phyloP scores from a whole-genome alignment of 495 filamentous ascomycete genomes.

The Hamigera avellanea region DNA sequence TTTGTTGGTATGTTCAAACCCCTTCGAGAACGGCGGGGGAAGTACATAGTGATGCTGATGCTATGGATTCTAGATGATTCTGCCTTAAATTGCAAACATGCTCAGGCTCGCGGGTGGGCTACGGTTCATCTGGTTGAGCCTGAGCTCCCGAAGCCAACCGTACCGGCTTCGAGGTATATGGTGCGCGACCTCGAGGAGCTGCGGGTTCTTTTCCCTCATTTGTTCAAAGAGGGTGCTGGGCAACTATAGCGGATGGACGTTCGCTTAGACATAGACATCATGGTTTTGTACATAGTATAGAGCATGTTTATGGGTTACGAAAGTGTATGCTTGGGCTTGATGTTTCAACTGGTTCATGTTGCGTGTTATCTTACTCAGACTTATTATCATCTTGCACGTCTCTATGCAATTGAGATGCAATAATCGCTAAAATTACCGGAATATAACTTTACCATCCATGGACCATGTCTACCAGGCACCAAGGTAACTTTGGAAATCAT shows the following conservation, averaged over 20 bases:
- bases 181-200: constrained; percentile 65
- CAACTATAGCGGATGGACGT: constrained; percentile 1
- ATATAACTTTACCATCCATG: no score
- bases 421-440: no score
- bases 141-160: constrained; percentile 42
- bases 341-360: no score
- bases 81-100: constrained; percentile 57
- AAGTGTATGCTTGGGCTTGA: no score
- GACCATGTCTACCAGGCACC: no score
- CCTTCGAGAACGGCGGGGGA: no score
- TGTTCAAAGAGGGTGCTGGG: constrained; percentile 44
- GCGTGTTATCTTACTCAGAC: no score
- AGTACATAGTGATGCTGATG: neutral
- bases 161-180: constrained; percentile 52
- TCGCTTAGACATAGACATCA: constrained; percentile 3
- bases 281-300: neutral
- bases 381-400: no score
- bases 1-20: constrained; percentile 72
- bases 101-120: constrained; percentile 67
- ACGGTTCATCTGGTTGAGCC: constrained; percentile 74
- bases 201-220: constrained; percentile 57
- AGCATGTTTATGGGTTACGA: neutral
- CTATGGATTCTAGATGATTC: constrained; percentile 57
- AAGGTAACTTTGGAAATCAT: no score
- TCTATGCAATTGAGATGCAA: no score